Evolutionary conservation across 768 basidiomycete genomes (phyloP).

Genomic region (Cystofilobasidium bisporidii): DNA sequence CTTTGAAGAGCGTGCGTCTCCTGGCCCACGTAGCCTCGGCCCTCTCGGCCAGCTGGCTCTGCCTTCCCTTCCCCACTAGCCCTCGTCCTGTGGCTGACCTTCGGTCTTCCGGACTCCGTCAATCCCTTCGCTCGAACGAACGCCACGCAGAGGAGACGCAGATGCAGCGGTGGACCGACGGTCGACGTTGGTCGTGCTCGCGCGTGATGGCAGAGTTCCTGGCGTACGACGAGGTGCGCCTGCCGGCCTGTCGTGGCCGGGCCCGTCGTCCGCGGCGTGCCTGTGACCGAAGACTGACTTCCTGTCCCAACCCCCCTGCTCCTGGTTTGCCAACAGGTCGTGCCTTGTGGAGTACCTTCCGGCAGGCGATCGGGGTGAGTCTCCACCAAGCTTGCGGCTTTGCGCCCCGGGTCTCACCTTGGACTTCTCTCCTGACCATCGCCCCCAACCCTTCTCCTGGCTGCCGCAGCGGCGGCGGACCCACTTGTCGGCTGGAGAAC

Average conservation of each 20-base stretch:
- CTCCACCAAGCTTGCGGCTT: no score
- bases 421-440: no score
- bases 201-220: constrained; percentile 4
- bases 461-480: not conserved
- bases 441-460: no score
- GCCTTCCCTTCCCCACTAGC: not conserved
- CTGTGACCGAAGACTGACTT: no score
- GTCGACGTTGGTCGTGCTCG: not conserved
- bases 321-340: no score
- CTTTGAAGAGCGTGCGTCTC: not conserved
- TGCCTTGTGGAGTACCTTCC: not conserved
- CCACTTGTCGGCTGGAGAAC: not conserved
- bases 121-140: no score
- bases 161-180: constrained; percentile 8
- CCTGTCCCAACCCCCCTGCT: no score
- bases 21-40: no score
- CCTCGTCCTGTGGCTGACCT: not conserved
- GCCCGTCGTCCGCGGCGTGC: no score
- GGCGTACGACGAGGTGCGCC: constrained; percentile 1
- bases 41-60: no score
- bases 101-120: not conserved
- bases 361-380: not conserved
- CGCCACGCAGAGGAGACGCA: constrained; percentile 10
- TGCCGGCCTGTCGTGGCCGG: no score
- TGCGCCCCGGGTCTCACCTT: no score